Base-by-base conservation (phyloP, 345 rosid species). In the Salix exigua region DNA sequence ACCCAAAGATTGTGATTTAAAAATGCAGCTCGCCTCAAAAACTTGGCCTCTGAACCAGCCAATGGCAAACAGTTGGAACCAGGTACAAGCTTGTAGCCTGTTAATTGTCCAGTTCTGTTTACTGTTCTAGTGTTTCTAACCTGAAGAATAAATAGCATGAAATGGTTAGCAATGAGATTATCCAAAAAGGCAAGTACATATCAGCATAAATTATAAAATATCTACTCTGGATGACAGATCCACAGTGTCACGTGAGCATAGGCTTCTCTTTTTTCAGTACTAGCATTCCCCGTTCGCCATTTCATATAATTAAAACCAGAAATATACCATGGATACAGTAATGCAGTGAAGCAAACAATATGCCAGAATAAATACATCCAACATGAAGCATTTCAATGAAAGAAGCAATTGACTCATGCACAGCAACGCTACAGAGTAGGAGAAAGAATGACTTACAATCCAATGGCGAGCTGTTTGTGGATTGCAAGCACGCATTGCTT, bases 1-100 rank as follows among this genome's bases (percentile, higher is more conserved):
- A 92, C 96, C 97, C 98, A 94, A 7, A 92, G 91, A 73, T 91
- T 92, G 76, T 92, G 97, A 80, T 89, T 91, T 81, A 94, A 78
- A 79, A 94, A 92, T 37, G 98, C 88, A 40, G 98, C 98, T 81
- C 97, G 88, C 75, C 96, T 88, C 75, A 94, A 81, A 87, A 94
- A 84, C 77, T 91, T 92, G 16, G 98, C 98, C 81, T 90, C 94
- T 2, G 91, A 83, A 73, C 96, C 91, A 70, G 97, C 97, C 64
- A 94, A 82, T 12, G 98, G 98, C 85, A 90, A 82, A 81, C 98
- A 92, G 66, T 94, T 94, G 31, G 98, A 87, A 74, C 97, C 96
- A 23, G 98, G 98, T 21, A 94, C 88, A 66, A 94, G 87, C 89
- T 87, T 94, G 84, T 86, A 92, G 65, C 98, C 97, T 0, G 98